Conservation (phyloP, 306 rosid species). For the Prunus fruticosa region DNA sequence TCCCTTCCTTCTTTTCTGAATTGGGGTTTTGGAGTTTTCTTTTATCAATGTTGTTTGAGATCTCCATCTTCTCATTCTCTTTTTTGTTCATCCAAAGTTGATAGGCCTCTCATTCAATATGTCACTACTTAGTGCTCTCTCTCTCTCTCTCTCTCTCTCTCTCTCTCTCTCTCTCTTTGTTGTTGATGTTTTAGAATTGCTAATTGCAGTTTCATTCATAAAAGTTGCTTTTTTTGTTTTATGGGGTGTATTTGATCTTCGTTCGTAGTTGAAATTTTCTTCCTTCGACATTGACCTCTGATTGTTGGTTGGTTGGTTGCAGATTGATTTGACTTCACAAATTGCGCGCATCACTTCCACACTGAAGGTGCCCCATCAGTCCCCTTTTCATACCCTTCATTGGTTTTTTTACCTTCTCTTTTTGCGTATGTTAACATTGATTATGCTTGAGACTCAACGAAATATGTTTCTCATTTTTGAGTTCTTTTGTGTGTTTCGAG, state of each 20-base stretch:
- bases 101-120: neutral
- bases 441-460: neutral
- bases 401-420: neutral
- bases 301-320: slow-evolving; percentile 23
- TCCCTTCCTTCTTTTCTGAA: slow-evolving; percentile 7
- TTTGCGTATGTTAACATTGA: neutral
- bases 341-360: slow-evolving; percentile 70
- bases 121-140: neutral
- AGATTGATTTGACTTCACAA: slow-evolving; percentile 92
- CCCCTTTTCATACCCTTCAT: slow-evolving; percentile 2
- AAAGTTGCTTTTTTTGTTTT: neutral
- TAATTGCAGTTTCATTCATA: neutral
- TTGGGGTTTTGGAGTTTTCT: neutral
- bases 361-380: slow-evolving; percentile 55
- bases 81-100: too few species aligned
- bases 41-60: neutral
- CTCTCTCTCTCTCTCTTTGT: neutral
- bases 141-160: neutral
- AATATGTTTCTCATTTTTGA: neutral
- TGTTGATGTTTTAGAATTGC: neutral
- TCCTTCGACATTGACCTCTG: neutral
- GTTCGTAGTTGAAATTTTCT: neutral
- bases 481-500: neutral
- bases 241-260: neutral
- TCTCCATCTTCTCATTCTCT: neutral